A percentile compares a stretch with the other conserved stretches of the same genome.
Evolutionary conservation across 345 rosid genomes (phyloP).

Genomic region (Kernera saxatilis): DNA sequence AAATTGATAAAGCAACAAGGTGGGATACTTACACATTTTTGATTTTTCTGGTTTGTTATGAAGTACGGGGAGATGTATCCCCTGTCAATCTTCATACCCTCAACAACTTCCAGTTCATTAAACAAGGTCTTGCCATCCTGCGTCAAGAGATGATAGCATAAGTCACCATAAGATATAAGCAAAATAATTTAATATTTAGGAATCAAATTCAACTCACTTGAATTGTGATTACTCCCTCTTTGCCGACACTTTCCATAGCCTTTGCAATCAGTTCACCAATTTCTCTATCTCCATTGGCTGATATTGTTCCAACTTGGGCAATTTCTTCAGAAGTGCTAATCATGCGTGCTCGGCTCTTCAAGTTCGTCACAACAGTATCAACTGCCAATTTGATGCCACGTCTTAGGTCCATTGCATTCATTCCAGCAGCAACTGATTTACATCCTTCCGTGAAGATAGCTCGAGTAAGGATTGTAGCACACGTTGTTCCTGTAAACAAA

Average conservation of each 20-base stretch:
- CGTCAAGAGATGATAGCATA: constrained; percentile 7
- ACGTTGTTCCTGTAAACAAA: constrained; percentile 72
- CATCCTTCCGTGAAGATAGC: constrained; percentile 92
- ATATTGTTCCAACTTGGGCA: constrained; percentile 95
- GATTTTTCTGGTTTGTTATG: constrained; percentile 80
- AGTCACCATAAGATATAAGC: background rate
- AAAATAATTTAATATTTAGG: background rate
- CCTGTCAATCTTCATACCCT: constrained; percentile 98
- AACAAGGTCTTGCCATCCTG: constrained; percentile 93
- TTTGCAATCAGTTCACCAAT: constrained; percentile 98
- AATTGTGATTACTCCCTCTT: constrained; percentile 97
- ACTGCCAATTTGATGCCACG: constrained; percentile 95
- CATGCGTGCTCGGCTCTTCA: constrained; percentile 92
- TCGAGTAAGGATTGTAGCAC: constrained; percentile 85
- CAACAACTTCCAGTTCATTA: constrained; percentile 95
- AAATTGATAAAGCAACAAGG: background rate
- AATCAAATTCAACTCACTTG: constrained; percentile 45
- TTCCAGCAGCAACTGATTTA: constrained; percentile 95
- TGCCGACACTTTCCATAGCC: constrained; percentile 99
- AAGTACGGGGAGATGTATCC: constrained; percentile 97
- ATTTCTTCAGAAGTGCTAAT: constrained; percentile 98
- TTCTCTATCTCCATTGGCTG: constrained; percentile 97
- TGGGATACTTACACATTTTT: constrained; percentile 72
- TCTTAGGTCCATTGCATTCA: constrained; percentile 94
- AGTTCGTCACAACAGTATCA: constrained; percentile 75